A percentile compares a stretch with the other conserved stretches of the same genome.
These are phyloP conservation scores for Pyrenophora seminiperda DNA, from an alignment of 2,329 filamentous ascomycete species.

Conservation along the genomic window DNA sequence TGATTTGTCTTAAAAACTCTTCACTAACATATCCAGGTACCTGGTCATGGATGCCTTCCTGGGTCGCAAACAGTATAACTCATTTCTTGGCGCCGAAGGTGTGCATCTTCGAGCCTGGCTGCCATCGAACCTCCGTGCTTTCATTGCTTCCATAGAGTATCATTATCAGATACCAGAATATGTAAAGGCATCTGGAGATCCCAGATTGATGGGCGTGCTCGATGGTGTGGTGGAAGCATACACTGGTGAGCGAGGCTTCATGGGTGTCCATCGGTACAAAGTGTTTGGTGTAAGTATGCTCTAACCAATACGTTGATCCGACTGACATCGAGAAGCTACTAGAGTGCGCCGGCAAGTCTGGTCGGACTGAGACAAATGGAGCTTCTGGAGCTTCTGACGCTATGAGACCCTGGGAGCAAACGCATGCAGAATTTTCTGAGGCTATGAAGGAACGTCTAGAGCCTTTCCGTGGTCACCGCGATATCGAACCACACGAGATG, in stretches of 20 bases:
- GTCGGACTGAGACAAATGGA: conserved; percentile 51
- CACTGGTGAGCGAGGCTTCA: conserved; percentile 61
- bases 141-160: conserved; percentile 61
- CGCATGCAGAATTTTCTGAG: conserved; percentile 53
- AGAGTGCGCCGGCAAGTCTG: conserved; percentile 60
- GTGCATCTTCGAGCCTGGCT: conserved; percentile 61
- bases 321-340: conserved; percentile 34
- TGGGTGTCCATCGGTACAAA: conserved; percentile 63
- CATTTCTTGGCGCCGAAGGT: conserved; percentile 59
- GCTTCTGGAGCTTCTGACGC: conserved; percentile 28
- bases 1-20: not conserved
- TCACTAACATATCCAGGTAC: conserved; percentile 13
- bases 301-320: not conserved
- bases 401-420: conserved; percentile 31
- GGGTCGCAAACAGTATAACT: conserved; percentile 55
- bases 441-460: conserved; percentile 61
- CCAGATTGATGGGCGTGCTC: conserved; percentile 58
- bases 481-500: conserved; percentile 60
- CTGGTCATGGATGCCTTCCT: conserved; percentile 36
- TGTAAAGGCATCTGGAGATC: conserved; percentile 57
- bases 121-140: conserved; percentile 60
- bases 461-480: conserved; percentile 55
- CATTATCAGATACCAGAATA: conserved; percentile 61
- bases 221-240: conserved; percentile 63
- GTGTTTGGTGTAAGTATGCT: conserved; percentile 56